Evolutionary conservation across 768 basidiomycete species (phyloP).

Genomic region (Trametes cubensis): DNA sequence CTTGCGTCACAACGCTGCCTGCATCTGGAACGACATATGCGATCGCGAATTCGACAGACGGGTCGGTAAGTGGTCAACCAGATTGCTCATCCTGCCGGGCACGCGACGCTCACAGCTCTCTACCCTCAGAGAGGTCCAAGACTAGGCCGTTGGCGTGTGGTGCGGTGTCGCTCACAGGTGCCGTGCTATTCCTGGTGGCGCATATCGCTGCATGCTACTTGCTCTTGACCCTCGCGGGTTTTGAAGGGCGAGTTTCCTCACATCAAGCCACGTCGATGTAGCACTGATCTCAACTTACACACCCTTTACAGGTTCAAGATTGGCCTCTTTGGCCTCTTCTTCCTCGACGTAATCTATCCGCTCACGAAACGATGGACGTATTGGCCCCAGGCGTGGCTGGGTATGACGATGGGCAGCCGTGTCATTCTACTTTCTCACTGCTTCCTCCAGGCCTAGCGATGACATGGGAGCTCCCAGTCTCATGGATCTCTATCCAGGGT

Average conservation of each 20-base stretch:
- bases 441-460: neutral
- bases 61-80: slow-evolving; percentile 35
- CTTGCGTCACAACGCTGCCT: slow-evolving; percentile 28
- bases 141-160: slow-evolving; percentile 37
- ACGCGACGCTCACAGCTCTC: too few species aligned
- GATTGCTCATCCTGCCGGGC: neutral
- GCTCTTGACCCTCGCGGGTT: neutral
- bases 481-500: slow-evolving; percentile 46
- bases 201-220: slow-evolving; percentile 16
- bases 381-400: slow-evolving; percentile 68
- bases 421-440: neutral
- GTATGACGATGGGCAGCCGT: slow-evolving; percentile 23
- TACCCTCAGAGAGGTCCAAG: slow-evolving; percentile 34
- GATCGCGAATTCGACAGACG: slow-evolving; percentile 37
- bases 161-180: slow-evolving; percentile 31
- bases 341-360: slow-evolving; percentile 41
- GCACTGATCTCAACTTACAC: neutral
- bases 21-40: slow-evolving; percentile 33
- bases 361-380: slow-evolving; percentile 58
- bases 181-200: slow-evolving; percentile 29
- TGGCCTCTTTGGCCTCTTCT: slow-evolving; percentile 24
- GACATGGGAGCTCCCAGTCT: slow-evolving; percentile 31
- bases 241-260: slow-evolving; percentile 1
- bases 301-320: slow-evolving; percentile 14
- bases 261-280: neutral